These are phyloP conservation scores for Cubamyces sp. DNA, from an alignment of 768 basidiomycete genomes.

Conservation along the genomic window DNA sequence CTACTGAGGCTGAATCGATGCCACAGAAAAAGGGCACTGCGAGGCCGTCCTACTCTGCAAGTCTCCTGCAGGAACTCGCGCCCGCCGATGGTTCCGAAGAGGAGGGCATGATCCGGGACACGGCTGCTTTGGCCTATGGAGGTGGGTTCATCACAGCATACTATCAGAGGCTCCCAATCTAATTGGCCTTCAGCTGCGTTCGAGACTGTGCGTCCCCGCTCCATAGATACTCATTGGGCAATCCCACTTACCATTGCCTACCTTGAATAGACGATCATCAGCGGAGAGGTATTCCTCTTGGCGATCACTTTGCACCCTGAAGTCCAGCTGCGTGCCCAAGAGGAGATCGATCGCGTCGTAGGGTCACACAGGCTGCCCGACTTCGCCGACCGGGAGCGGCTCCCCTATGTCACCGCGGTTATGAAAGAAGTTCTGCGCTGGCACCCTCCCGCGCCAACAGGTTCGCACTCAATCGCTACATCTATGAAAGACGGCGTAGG, in stretches of 20 bases:
- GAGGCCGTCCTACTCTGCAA: conserved; percentile 6
- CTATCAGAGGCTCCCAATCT: no score
- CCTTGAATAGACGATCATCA: background rate
- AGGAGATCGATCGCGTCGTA: conserved; percentile 27
- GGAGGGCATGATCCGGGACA: conserved; percentile 15
- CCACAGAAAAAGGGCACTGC: background rate
- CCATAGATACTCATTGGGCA: background rate
- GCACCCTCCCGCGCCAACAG: conserved; percentile 32
- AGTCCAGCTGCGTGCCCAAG: conserved; percentile 23
- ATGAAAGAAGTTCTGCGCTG: conserved; percentile 38
- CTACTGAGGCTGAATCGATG: no score
- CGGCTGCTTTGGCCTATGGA: conserved; percentile 16
- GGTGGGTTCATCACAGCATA: background rate
- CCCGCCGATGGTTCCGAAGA: background rate
- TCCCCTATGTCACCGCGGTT: conserved; percentile 31
- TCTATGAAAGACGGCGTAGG: background rate
- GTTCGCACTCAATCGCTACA: background rate
- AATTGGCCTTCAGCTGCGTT: background rate
- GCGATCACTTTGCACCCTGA: conserved; percentile 26
- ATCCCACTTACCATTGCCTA: background rate
- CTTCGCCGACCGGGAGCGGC: conserved; percentile 21
- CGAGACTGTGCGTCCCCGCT: background rate
- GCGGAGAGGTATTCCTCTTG: conserved; percentile 16
- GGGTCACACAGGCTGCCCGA: conserved; percentile 29
- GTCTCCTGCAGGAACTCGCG: conserved; percentile 10